Evolutionary conservation across 1,139 yeast species (phyloP).

Genomic region (Geotrichum aggregatum): DNA sequence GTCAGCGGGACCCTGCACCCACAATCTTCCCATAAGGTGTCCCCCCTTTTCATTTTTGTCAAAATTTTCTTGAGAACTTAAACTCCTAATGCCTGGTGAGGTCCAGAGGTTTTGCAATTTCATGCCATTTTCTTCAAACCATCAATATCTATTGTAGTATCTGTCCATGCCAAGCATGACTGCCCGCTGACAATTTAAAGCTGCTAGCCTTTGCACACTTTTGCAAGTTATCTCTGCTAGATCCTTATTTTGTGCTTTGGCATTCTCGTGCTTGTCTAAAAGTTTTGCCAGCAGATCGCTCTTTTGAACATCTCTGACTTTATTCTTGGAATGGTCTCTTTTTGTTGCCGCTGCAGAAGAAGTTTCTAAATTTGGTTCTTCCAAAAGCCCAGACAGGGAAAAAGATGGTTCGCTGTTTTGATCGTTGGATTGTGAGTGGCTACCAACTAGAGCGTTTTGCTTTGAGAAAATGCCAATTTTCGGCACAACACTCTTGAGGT

Average conservation of each 20-base stretch:
- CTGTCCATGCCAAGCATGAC: slow-evolving; percentile 78
- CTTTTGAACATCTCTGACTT: slow-evolving; percentile 26
- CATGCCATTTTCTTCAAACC: slow-evolving; percentile 83
- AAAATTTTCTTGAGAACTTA: slow-evolving; percentile 32
- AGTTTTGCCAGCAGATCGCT: slow-evolving; percentile 50
- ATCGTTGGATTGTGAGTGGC: slow-evolving; percentile 13
- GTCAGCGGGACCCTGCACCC: slow-evolving; percentile 88
- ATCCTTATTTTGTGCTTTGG: slow-evolving; percentile 25
- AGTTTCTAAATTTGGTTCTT: slow-evolving; percentile 22
- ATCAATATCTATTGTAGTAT: slow-evolving; percentile 84
- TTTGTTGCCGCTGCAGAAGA: no score
- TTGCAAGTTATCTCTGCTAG: slow-evolving; percentile 31
- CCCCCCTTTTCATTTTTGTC: slow-evolving; percentile 46
- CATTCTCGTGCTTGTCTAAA: slow-evolving; percentile 34
- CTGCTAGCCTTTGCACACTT: slow-evolving; percentile 38
- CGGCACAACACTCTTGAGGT: slow-evolving; percentile 43
- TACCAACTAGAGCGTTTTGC: no score
- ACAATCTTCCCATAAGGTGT: slow-evolving; percentile 78
- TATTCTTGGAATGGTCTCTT: no score
- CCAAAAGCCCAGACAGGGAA: background rate
- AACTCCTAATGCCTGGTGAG: background rate
- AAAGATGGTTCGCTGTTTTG: no score
- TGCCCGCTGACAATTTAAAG: slow-evolving; percentile 68
- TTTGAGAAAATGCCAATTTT: slow-evolving; percentile 28
- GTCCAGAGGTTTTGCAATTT: slow-evolving; percentile 29